Percentiles rank a stretch among this genome's conserved stretches.
phyloP scores from a whole-genome alignment of 108 stramenopile genomes.

The Cyclotella sp. region DNA sequence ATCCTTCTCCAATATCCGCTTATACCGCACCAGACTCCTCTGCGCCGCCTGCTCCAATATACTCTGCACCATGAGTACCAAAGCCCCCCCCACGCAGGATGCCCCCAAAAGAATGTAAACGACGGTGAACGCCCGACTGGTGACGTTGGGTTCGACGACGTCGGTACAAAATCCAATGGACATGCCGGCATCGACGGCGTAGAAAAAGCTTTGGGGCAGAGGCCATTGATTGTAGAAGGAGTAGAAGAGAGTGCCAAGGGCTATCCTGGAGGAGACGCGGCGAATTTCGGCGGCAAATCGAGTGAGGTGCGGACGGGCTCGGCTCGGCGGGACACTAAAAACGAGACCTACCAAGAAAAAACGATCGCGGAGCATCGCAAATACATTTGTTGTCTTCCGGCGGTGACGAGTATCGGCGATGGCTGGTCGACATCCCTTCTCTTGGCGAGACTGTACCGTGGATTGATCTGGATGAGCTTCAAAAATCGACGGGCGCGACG shows the following conservation, averaged over 20 bases:
- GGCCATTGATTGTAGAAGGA: constrained; percentile 74
- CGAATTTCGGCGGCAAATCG: neutral
- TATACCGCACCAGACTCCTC: constrained; percentile 41
- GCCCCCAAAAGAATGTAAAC: constrained; percentile 72
- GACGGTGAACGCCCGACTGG: constrained; percentile 71
- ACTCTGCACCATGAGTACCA: constrained; percentile 67
- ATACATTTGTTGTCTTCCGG: constrained; percentile 42
- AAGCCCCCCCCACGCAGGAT: constrained; percentile 69
- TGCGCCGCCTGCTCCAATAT: constrained; percentile 58
- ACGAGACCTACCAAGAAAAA: constrained; percentile 26
- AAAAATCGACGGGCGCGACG: neutral
- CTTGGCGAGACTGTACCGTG: neutral
- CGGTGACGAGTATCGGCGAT: constrained; percentile 4
- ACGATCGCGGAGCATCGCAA: constrained; percentile 36
- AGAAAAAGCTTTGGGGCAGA: constrained; percentile 71
- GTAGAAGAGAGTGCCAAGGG: constrained; percentile 71
- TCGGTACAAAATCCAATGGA: constrained; percentile 85
- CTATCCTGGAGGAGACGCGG: constrained; percentile 32
- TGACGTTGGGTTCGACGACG: constrained; percentile 63
- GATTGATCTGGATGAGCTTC: constrained; percentile 14
- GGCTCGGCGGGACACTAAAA: neutral
- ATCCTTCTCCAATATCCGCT: constrained; percentile 57
- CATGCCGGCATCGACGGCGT: constrained; percentile 84
- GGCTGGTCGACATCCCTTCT: neutral
- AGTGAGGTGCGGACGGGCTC: too few species aligned